phyloP scores from a whole-genome alignment of 2,329 filamentous ascomycete genomes.

The Ascochyta koolunga region DNA sequence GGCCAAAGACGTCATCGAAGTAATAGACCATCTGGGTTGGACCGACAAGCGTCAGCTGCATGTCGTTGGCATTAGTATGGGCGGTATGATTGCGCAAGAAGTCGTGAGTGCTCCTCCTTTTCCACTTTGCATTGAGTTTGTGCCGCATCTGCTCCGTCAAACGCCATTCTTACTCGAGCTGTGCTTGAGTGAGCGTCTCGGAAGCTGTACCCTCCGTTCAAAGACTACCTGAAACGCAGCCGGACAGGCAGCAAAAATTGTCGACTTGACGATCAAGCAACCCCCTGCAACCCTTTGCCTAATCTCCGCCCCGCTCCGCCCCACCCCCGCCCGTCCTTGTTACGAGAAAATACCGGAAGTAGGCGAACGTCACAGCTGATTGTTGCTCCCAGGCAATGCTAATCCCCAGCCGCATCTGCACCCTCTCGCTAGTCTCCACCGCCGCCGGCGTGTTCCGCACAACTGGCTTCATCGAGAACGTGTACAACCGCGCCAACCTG shows the following conservation, averaged over 20 bases:
- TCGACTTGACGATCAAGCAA: slow-evolving; percentile 23
- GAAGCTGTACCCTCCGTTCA: slow-evolving; percentile 35
- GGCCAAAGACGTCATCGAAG: slow-evolving; percentile 77
- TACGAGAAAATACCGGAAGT: neutral
- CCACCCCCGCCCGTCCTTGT: slow-evolving; percentile 20
- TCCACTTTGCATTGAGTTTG: slow-evolving; percentile 8
- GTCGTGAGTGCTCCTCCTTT: slow-evolving; percentile 54
- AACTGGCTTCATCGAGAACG: slow-evolving; percentile 64
- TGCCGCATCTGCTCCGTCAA: neutral
- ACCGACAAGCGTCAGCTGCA: slow-evolving; percentile 64
- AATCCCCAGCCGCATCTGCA: slow-evolving; percentile 56
- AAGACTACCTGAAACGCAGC: slow-evolving; percentile 13
- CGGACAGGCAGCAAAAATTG: slow-evolving; percentile 24
- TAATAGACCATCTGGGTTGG: slow-evolving; percentile 74
- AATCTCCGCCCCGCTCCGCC: slow-evolving; percentile 28
- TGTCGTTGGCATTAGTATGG: slow-evolving; percentile 80
- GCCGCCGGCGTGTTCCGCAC: slow-evolving; percentile 56
- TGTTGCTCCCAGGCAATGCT: slow-evolving; percentile 42
- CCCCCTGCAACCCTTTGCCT: slow-evolving; percentile 31
- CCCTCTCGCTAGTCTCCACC: slow-evolving; percentile 58
- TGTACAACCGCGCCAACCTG: slow-evolving; percentile 63
- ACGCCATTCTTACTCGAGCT: neutral
- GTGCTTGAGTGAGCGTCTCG: slow-evolving; percentile 16
- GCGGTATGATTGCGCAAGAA: slow-evolving; percentile 92
- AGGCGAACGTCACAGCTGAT: slow-evolving; percentile 1